Evolutionary conservation across 495 filamentous ascomycete species (phyloP).

Genomic region (Sporormia fimetaria): DNA sequence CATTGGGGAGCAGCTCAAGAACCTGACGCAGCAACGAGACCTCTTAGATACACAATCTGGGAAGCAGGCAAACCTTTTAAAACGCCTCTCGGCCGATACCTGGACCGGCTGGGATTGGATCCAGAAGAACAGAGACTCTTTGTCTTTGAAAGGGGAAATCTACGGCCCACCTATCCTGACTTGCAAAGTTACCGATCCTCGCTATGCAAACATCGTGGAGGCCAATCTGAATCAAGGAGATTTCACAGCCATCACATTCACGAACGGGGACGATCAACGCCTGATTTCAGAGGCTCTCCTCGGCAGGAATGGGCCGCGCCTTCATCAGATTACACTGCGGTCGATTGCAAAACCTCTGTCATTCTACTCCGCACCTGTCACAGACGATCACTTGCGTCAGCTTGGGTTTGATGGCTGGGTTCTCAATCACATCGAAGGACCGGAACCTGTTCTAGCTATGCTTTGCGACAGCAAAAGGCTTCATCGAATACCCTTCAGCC

Average conservation of each 20-base stretch:
- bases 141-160: constrained; percentile 55
- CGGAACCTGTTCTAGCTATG: constrained; percentile 76
- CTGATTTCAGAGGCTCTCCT: constrained; percentile 49
- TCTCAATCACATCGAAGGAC: constrained; percentile 64
- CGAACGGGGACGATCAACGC: constrained; percentile 60
- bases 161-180: constrained; percentile 75
- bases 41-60: constrained; percentile 65
- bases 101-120: constrained; percentile 69
- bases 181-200: constrained; percentile 68
- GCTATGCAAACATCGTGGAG: constrained; percentile 65
- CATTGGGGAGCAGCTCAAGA: constrained; percentile 1
- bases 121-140: constrained; percentile 53
- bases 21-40: constrained; percentile 36
- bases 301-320: constrained; percentile 36
- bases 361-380: constrained; percentile 44
- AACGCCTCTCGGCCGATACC: constrained; percentile 46
- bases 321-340: constrained; percentile 57
- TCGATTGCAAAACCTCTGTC: constrained; percentile 39
- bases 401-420: constrained; percentile 73
- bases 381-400: constrained; percentile 40
- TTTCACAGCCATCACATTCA: constrained; percentile 63
- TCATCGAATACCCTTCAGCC: constrained; percentile 53
- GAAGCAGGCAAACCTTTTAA: constrained; percentile 56
- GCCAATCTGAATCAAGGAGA: constrained; percentile 50
- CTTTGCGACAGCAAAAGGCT: constrained; percentile 59